A percentile compares a stretch with the other conserved stretches of the same genome.
Conservation (phyloP, 1,139 yeast genomes). For the Entelexis sorbosivorans region DNA sequence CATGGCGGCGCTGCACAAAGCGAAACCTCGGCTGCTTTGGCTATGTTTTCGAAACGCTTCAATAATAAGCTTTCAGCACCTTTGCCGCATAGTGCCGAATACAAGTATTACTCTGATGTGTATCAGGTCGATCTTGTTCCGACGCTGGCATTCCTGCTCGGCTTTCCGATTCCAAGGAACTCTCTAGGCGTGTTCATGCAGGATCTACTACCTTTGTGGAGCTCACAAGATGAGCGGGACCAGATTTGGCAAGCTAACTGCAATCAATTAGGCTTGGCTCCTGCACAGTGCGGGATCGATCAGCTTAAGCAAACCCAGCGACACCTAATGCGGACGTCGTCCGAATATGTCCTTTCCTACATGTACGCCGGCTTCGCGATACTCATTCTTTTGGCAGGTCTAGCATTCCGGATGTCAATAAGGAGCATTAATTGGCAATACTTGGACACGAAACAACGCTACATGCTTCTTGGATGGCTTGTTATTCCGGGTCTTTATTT, state of each 20-base stretch:
- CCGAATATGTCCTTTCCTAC: slow-evolving; percentile 15
- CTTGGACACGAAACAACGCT: neutral
- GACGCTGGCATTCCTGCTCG: slow-evolving; percentile 59
- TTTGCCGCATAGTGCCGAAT: slow-evolving; percentile 38
- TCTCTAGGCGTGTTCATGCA: slow-evolving; percentile 64
- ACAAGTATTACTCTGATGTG: slow-evolving; percentile 42
- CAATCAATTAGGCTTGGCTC: slow-evolving; percentile 10
- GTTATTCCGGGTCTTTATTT: slow-evolving; percentile 40
- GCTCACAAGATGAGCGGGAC: slow-evolving; percentile 30
- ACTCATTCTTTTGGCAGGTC: neutral
- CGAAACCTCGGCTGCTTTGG: slow-evolving; percentile 78
- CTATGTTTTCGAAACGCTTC: slow-evolving; percentile 56
- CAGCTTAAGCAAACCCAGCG: slow-evolving; percentile 7
- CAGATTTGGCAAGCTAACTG: slow-evolving; percentile 30
- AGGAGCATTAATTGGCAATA: neutral
- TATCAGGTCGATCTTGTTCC: slow-evolving; percentile 88
- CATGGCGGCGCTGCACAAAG: slow-evolving; percentile 93
- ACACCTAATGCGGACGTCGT: slow-evolving; percentile 15
- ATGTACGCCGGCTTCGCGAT: slow-evolving; percentile 17
- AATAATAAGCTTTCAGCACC: slow-evolving; percentile 19
- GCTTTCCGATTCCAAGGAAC: slow-evolving; percentile 77
- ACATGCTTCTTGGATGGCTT: slow-evolving; percentile 19
- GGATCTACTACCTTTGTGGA: slow-evolving; percentile 47
- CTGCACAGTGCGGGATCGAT: slow-evolving; percentile 1
- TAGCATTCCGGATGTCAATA: neutral